phyloP scores from a whole-genome alignment of 129 eudicot genomes.

The Smallanthus sonchifolius region DNA sequence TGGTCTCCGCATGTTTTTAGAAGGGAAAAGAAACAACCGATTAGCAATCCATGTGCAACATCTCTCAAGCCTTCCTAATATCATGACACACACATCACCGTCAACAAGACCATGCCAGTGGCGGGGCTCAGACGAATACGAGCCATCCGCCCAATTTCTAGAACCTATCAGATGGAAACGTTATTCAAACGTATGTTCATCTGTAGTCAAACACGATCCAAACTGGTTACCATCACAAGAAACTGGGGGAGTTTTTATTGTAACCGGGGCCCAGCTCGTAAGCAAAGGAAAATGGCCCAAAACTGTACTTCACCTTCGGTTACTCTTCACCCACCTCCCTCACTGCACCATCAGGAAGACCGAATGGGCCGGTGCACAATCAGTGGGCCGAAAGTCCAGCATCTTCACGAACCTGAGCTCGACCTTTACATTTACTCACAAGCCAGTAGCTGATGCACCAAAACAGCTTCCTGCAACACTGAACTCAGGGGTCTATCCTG shows the following conservation, averaged over 20 bases:
- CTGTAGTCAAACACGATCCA: slow-evolving; percentile 73
- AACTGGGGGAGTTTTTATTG: slow-evolving; percentile 61
- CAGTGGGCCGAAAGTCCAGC: slow-evolving; percentile 56
- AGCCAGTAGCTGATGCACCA: slow-evolving; percentile 43
- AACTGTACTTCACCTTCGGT: slow-evolving; percentile 65
- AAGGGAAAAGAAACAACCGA: slow-evolving; percentile 70
- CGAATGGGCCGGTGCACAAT: slow-evolving; percentile 71
- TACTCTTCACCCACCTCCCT: slow-evolving; percentile 69
- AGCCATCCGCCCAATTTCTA: slow-evolving; percentile 47
- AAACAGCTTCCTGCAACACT: slow-evolving; percentile 53
- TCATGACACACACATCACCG: slow-evolving; percentile 32
- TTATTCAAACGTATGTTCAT: slow-evolving; percentile 71
- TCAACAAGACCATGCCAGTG: slow-evolving; percentile 44
- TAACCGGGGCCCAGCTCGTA: slow-evolving; percentile 86
- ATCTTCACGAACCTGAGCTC: slow-evolving; percentile 69
- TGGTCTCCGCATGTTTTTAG: slow-evolving; percentile 76
- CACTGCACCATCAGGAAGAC: slow-evolving; percentile 69
- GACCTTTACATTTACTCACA: slow-evolving; percentile 66
- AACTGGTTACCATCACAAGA: slow-evolving; percentile 41
- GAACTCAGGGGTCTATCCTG: slow-evolving; percentile 83
- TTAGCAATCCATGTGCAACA: slow-evolving; percentile 75
- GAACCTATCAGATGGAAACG: slow-evolving; percentile 82
- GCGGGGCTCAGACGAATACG: slow-evolving; percentile 86
- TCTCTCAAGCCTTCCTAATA: slow-evolving; percentile 68
- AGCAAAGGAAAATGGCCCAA: slow-evolving; percentile 83